Evolutionary conservation across 495 filamentous ascomycete species (phyloP).

Genomic region (Neurospora intermedia): DNA sequence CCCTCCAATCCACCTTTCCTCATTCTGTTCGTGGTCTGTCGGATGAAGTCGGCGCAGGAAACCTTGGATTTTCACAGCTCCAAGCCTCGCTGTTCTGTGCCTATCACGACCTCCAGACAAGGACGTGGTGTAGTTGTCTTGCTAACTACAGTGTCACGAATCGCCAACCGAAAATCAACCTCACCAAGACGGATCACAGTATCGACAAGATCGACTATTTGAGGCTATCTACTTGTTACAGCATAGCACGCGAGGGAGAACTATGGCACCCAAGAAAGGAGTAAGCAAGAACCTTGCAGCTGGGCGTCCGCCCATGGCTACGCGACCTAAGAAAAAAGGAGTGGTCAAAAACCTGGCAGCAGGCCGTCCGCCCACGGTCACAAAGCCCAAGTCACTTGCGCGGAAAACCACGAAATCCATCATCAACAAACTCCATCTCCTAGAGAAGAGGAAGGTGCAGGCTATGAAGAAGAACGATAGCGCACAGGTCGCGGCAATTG

Average conservation of each 20-base stretch:
- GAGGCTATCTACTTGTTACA: not conserved
- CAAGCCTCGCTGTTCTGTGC: not conserved
- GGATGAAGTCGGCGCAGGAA: not conserved
- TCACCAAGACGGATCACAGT: not conserved
- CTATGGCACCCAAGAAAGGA: not conserved
- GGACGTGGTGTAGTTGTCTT: not conserved
- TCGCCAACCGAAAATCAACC: not conserved
- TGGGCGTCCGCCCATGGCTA: not conserved
- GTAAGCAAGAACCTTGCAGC: not conserved
- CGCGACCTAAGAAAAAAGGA: conserved; percentile 20
- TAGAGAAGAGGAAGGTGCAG: conserved; percentile 65
- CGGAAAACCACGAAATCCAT: conserved; percentile 68
- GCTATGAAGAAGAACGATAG: conserved; percentile 56
- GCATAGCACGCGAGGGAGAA: not conserved
- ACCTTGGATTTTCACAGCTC: not conserved
- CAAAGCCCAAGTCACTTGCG: conserved; percentile 50
- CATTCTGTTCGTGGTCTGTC: not conserved
- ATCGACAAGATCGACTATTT: not conserved
- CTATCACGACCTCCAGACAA: not conserved
- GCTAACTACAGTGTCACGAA: not conserved
- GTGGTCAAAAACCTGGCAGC: conserved; percentile 47
- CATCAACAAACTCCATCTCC: conserved; percentile 74
- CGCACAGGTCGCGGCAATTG: conserved; percentile 41
- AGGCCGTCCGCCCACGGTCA: conserved; percentile 53
- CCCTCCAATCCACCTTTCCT: not conserved